Evolutionary conservation across 129 eudicot species (phyloP), one percentile per base, ranked within the genome.

Genomic region (Artemisia tridentata): DNA sequence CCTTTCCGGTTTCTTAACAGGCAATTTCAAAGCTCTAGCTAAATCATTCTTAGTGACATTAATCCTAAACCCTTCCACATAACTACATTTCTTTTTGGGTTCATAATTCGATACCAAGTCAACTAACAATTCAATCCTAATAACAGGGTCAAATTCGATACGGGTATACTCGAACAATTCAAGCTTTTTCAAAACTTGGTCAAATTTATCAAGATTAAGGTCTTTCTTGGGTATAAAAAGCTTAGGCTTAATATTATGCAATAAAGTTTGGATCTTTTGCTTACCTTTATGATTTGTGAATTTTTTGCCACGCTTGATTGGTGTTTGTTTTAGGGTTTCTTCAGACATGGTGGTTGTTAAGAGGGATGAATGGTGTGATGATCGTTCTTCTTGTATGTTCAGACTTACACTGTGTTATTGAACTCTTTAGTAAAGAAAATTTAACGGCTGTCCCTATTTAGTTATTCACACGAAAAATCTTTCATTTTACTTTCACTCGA

Each of bases 121-220:
- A 34, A 79, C 92, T 66, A 93, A 25, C 31, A 89, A 79, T 76
- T 93, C 97, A 5, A 50, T 73, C 50, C 87, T 79, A n/a, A 93
- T 14, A 3, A 10, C 29, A 41, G 65, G 68, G 72, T 80, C 92
- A 45, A 89, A 85, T 57, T 89, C 84, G 0, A 87, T 72, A 17
- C 80, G 79, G 19, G 77, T 92, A 67, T 89, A 93, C 27, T 85
- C 92, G 81, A 84, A 87, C 75, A 93, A 61, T 25, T 88, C 92
- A 2, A 87, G 71, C 11, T 80, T 74, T 80, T 61, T 85, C 25
- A 93, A 48, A 41, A 81, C 74, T 65, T 62, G 76, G 74, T 84
- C 92, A 62, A 82, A 80, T 74, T 68, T 76, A 8, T 43, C 23
- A 23, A 87, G 81, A 65, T 86, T 83, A 15, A 84, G 69, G 17